Base-by-base conservation (phyloP, 2,329 filamentous ascomycete species). In the Stachybotrys elegans region DNA sequence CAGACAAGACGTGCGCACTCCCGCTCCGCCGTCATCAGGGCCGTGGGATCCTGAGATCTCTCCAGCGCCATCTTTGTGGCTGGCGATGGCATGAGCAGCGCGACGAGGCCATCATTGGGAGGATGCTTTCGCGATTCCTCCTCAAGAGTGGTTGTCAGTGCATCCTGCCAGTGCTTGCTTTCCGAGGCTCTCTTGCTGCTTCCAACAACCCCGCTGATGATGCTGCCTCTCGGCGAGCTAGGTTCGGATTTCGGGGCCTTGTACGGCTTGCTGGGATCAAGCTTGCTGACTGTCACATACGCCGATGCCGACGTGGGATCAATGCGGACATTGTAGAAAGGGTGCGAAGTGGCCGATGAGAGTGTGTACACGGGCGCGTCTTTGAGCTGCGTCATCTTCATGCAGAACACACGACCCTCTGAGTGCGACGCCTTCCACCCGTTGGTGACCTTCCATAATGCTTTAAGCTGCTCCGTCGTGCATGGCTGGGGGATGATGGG, bases 1-100 rank as follows among this genome's bases (percentile, higher is more conserved):
- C 83, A 89, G n/a, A 86, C 79, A 3, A 91, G 75, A 3, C 82
- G 75, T 20, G 81, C 86, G 52, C 79, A 82, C 63, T 89, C 84
- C 23, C 77, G 73, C 58, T 86, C 80, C 1, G 84, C 84, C 25
- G 82, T 77, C 46, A 73, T 71, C 4, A 82, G 71, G 9, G 83
- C 75, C 1, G 75, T 69, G 3, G 75, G 70, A 56, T 86, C 80
- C 35, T 76, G 70, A 3, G 82, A 66, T 21, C 75, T 72, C 46
- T 84, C 80, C 2, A 82, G 67, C 2, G 80, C 83, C 60, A 82
- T 74, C 36, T 76, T 78, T 0, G 82, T 78, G 12, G 83, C 82
- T 0, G 81, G 78, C 2, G 70, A 66, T 2, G 86, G 86, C 64
- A 87, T 86, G 13, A 87, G 73, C 1, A 83, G 70, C 2, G 86